Base-by-base conservation (phyloP, 176 grass and related monocot genomes). In the Olyra latifolia region DNA sequence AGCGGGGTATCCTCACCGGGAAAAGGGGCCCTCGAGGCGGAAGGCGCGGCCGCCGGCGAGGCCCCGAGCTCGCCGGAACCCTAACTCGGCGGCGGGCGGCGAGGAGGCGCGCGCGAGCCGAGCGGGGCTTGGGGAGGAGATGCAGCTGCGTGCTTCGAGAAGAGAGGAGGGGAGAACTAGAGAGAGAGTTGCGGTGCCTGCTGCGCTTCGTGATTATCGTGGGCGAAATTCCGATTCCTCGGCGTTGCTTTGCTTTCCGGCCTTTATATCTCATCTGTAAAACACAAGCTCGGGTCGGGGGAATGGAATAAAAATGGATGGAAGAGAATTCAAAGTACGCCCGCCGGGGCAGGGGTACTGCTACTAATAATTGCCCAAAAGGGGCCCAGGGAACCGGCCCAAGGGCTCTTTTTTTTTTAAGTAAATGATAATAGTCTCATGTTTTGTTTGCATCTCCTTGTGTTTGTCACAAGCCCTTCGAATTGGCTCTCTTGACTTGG, bases 171-270 rank as follows among this genome's bases (percentile, higher is more conserved):
- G 20, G 6, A 0, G 28, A 22, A 28, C 27, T 49, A 40, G 82
- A 35, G 63, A 25, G 56, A 50, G 47, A 13, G 41, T 65, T 27
- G 75, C 32, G 66, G 55, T 59, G 82, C 14, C 24, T 22, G 50
- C 28, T 22, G 62, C 28, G 19, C 65, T 47, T 52, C 15, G 74
- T 77, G 65, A 60, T 69, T 69, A 39, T 69, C 74, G 83, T 46
- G 40, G 84, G 81, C 32, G 62, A 54, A 35, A 76, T 75, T 83
- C 84, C 76, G 44, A 41, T 56, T 66, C 38, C 66, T 77, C 35
- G 54, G 27, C 38, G 56, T 77, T 35, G 54, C 41, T 57, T 80
- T 69, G 63, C 78, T 45, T 70, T 46, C 50, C 78, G 40, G 65
- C 52, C 52, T 59, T 66, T 49, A 53, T 52, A 35, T 6, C 14